phyloP scores from a whole-genome alignment of 1,139 yeast species.

The Tardiomyces depauwii region DNA sequence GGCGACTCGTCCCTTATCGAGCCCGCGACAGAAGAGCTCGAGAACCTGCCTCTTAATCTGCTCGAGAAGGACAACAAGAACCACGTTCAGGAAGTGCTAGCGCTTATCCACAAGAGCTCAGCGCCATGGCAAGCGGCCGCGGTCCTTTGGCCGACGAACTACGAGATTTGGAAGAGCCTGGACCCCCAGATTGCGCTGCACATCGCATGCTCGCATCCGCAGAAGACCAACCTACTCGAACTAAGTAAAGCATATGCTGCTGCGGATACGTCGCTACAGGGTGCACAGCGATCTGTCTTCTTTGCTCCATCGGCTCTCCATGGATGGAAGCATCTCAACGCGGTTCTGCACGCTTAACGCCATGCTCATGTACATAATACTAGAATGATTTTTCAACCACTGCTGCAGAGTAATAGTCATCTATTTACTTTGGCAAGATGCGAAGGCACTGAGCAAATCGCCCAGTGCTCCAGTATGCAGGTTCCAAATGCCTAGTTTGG shows the following conservation, averaged over 20 bases:
- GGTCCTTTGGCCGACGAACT: conserved; percentile 60
- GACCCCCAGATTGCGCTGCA: conserved; percentile 44
- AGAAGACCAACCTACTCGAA: conserved; percentile 39
- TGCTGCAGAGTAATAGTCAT: too few species aligned
- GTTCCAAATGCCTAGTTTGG: neutral
- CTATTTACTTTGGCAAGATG: too few species aligned
- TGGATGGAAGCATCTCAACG: conserved; percentile 10
- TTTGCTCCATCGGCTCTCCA: conserved; percentile 33
- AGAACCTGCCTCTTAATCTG: conserved; percentile 36
- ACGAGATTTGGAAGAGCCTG: conserved; percentile 55
- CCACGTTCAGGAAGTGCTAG: conserved; percentile 38
- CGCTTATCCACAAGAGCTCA: conserved; percentile 31
- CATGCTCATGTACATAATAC: too few species aligned
- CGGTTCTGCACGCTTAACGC: neutral
- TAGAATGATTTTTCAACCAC: too few species aligned
- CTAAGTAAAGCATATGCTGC: conserved; percentile 41
- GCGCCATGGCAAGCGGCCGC: conserved; percentile 60
- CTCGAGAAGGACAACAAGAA: conserved; percentile 38
- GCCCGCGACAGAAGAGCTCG: conserved; percentile 59
- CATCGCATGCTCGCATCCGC: conserved; percentile 31
- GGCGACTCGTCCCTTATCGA: conserved; percentile 47
- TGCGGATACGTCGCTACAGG: conserved; percentile 35
- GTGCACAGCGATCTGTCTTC: conserved; percentile 49
- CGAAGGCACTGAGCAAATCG: too few species aligned
- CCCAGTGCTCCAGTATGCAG: too few species aligned